Conservation (phyloP, 352 stramenopile genomes). For the Globisporangium sylvaticum region DNA sequence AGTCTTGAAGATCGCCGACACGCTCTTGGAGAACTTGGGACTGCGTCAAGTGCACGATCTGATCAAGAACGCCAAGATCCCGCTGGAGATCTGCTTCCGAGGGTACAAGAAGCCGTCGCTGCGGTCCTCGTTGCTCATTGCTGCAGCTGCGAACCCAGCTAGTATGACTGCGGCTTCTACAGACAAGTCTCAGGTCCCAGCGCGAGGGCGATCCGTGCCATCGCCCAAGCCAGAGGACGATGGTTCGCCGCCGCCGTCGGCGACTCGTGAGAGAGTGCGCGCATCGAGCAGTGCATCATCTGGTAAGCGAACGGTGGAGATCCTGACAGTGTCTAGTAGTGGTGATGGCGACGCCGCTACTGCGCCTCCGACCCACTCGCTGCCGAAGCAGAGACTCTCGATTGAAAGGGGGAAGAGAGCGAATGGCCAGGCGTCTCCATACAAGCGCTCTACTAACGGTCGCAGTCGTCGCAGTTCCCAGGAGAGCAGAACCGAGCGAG, state of each 20-base stretch:
- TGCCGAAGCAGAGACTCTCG: slow-evolving; percentile 22
- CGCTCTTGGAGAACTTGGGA: slow-evolving; percentile 48
- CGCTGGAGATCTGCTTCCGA: slow-evolving; percentile 64
- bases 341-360: neutral
- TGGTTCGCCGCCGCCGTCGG: neutral
- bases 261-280: slow-evolving; percentile 2
- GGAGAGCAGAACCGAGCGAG: slow-evolving; percentile 9
- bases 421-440: neutral
- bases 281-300: slow-evolving; percentile 3
- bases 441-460: slow-evolving; percentile 2
- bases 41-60: slow-evolving; percentile 83
- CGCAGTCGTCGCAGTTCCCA: slow-evolving; percentile 16
- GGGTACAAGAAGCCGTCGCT: slow-evolving; percentile 32
- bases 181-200: neutral
- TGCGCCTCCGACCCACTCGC: neutral
- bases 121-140: slow-evolving; percentile 10
- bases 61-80: slow-evolving; percentile 72
- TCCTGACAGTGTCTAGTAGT: neutral
- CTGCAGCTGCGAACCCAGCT: slow-evolving; percentile 4
- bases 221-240: slow-evolving; percentile 14
- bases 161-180: neutral
- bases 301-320: slow-evolving; percentile 7
- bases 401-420: neutral
- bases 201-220: slow-evolving; percentile 1
- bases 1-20: slow-evolving; percentile 70